Evolutionary conservation across 441 rosid genomes (phyloP), one percentile per base, ranked within the genome.

Genomic region (Flueggea neowawraea): DNA sequence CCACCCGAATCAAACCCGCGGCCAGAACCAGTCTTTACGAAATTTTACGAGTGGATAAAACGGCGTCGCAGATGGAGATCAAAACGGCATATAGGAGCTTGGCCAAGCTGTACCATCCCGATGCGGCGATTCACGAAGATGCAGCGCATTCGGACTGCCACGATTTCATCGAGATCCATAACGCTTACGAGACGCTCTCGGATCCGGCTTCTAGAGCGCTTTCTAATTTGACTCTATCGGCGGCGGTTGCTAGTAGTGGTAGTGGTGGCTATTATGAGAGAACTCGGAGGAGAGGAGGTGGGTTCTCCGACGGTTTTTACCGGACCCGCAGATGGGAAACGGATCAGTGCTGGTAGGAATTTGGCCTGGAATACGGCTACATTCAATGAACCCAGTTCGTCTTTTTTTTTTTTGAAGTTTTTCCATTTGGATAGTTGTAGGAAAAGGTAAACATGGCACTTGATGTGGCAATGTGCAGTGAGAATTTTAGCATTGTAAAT

Each of bases 61-160:
- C 84, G 60, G 96, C 98, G 51, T 80, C 96, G 11, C 12, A 61
- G 55, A 73, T 72, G 73, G 94, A 89, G 82, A 92, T 92, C 62
- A 89, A 84, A 80, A 71, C 76, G 56, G 95, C 98, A 44, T 92
- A 89, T 60, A 67, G 96, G 73, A 82, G 70, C 57, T 70, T 92
- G 5, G 98, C 96, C 14, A 92, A 92, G 81, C 65, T 87, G 0
- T 77, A 84, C 71, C 98, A 92, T 77, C 96, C 98, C 0, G 98
- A 92, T 28, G 84, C 87, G 15, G 67, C 71, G 96, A 92, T 53
- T 16, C 39, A 28, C 7, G 55, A 36, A 67, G 84, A 83, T 17
- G 69, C 54, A 0, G 31, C 41, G 28, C 41, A 61, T 2, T 60
- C 82, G 22, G 88, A 83, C 65, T 91, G 90, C 6, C 55, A 64